These are phyloP conservation scores for Dactylellina drechsleri DNA, from an alignment of 2,329 filamentous ascomycete genomes.

Conservation along the genomic window DNA sequence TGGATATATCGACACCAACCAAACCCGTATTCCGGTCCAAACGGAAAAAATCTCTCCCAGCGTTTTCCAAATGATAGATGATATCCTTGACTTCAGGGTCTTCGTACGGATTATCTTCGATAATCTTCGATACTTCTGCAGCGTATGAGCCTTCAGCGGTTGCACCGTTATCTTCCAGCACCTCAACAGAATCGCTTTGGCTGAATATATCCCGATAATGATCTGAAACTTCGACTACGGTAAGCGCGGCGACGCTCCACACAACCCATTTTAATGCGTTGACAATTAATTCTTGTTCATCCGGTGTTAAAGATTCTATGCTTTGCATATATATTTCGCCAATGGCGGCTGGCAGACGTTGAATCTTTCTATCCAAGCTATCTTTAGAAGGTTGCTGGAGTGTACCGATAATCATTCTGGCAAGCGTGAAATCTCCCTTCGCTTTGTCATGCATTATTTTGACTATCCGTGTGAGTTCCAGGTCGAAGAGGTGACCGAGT, in stretches of 20 bases:
- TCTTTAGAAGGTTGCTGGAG: constrained; percentile 45
- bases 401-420: constrained; percentile 33
- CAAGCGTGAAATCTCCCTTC: constrained; percentile 39
- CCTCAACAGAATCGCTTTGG: neutral
- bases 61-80: constrained; percentile 43
- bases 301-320: constrained; percentile 33
- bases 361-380: constrained; percentile 23
- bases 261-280: constrained; percentile 41
- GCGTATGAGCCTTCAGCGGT: constrained; percentile 14
- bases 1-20: constrained; percentile 42
- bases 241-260: constrained; percentile 20
- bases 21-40: constrained; percentile 32
- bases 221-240: constrained; percentile 37
- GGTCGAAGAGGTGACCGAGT: constrained; percentile 20
- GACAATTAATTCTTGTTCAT: constrained; percentile 39
- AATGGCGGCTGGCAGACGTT: constrained; percentile 30
- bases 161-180: neutral
- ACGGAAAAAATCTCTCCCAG: constrained; percentile 44
- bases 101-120: constrained; percentile 26
- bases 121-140: constrained; percentile 5
- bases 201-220: constrained; percentile 36
- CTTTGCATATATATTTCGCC: constrained; percentile 40
- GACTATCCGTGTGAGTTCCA: constrained; percentile 27
- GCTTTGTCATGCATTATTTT: constrained; percentile 37
- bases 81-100: constrained; percentile 47